Evolutionary conservation across 2,329 filamentous ascomycete species (phyloP).

Genomic region (Phialophora verrucosa): DNA sequence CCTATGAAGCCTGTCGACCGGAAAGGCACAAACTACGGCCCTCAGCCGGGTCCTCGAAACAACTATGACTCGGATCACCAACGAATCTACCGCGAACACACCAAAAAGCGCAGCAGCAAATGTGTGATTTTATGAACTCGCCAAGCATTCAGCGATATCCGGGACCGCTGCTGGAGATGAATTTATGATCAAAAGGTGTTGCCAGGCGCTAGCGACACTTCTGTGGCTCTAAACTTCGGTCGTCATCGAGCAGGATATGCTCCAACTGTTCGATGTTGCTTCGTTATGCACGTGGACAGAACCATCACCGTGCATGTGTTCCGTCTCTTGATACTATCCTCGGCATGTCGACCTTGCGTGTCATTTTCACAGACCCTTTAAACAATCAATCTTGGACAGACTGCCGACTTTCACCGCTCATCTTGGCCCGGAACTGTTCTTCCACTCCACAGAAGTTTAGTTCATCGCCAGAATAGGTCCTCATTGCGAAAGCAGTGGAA

Average conservation of each 20-base stretch:
- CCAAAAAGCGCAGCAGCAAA: conserved; percentile 33
- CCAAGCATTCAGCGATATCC: background rate
- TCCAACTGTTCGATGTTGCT: conserved; percentile 4
- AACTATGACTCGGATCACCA: conserved; percentile 31
- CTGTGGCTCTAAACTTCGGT: background rate
- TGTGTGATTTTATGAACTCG: conserved; percentile 38
- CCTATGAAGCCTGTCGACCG: conserved; percentile 42
- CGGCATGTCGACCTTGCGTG: conserved; percentile 7
- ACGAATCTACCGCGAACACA: conserved; percentile 35
- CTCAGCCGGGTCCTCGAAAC: conserved; percentile 23
- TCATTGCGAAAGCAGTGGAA: conserved; percentile 1
- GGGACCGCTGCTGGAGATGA: conserved; percentile 20
- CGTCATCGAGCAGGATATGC: conserved; percentile 1
- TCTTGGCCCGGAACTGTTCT: conserved; percentile 16
- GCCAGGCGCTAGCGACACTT: conserved; percentile 17
- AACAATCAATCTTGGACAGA: conserved; percentile 3
- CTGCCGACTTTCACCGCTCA: conserved; percentile 13
- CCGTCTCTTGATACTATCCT: conserved; percentile 3
- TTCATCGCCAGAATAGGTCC: background rate
- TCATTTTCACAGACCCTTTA: background rate
- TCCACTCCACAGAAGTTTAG: conserved; percentile 7
- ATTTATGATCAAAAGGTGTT: conserved; percentile 17
- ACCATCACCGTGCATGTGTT: background rate
- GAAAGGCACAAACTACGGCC: conserved; percentile 30
- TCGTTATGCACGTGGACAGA: conserved; percentile 6